Evolutionary conservation across 2,329 filamentous ascomycete species (phyloP).

Genomic region (Cercospora nicotianae): DNA sequence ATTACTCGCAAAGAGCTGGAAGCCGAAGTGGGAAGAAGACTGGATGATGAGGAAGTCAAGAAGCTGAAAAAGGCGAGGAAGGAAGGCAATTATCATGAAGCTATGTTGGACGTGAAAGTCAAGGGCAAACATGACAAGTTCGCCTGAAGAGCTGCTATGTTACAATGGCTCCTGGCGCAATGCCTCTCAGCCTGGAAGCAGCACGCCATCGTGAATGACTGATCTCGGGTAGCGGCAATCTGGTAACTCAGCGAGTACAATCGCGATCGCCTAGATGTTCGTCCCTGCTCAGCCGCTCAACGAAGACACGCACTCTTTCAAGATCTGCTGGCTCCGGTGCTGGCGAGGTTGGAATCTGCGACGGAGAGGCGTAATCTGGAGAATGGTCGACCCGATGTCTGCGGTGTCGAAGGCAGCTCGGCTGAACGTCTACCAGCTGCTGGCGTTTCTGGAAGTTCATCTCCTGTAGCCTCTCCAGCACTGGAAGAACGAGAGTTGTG

Average conservation of each 20-base stretch:
- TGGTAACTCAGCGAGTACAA: background rate
- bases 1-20: constrained; percentile 72
- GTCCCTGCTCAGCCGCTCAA: background rate
- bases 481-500: background rate
- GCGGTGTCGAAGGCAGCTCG: background rate
- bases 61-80: constrained; percentile 76
- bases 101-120: constrained; percentile 79
- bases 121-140: constrained; percentile 94
- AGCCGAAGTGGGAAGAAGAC: constrained; percentile 33
- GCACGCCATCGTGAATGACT: no score
- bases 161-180: background rate
- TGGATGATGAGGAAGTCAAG: constrained; percentile 76
- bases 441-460: background rate
- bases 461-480: background rate
- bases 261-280: background rate
- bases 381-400: background rate
- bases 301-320: background rate
- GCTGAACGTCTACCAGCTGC: background rate
- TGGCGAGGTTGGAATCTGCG: background rate
- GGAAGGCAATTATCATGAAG: constrained; percentile 89
- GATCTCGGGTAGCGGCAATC: background rate
- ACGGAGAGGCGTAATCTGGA: background rate
- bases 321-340: background rate
- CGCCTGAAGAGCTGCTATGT: constrained; percentile 36
- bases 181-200: background rate